Base-by-base conservation (phyloP, 441 rosid species). In the Jatropha multifida region DNA sequence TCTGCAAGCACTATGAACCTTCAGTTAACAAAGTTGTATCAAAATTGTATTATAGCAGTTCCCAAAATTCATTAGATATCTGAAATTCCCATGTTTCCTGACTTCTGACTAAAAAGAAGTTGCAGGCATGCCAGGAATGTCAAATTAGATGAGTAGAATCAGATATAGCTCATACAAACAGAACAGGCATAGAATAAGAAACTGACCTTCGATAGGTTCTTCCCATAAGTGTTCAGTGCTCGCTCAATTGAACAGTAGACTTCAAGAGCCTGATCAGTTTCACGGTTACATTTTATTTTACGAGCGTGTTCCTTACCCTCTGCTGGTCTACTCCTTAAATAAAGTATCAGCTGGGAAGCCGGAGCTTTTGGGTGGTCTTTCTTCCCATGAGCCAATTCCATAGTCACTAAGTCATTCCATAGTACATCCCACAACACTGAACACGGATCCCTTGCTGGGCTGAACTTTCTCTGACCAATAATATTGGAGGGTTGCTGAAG, bases 381-480 rank as follows among this genome's bases (percentile, higher is more conserved):
- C 87, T 96, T 94, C 86, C 97, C 97, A 48, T 81, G 85, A 77
- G 87, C 88, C 81, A 96, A 84, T 82, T 96, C 96, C 98, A 96
- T 94, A 10, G 90, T 94, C 74, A 83, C 83, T 76, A 94, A 82
- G 81, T 96, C 96, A 82, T 79, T 32, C 76, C 77, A 81, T 20
- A 73, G 49, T 72, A 80, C 80, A 81, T 81, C 98, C 99, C 99
- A 95, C 84, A 92, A 78, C 69, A 93, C 91, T 4, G 94, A 93
- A 77, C 98, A 95, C 42, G 98, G 97, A 83, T 95, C 99, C 84
- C 93, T 90, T 42, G 92, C 94, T 13, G 97, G 98, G 76, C 83
- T 90, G 82, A 90, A 95, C 85, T 92, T 95, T 82, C 94, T 89
- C 82, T 93, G 99, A 74, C 88, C 94, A 61, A 90, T 90, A 54